Conservation (phyloP, 306 rosid genomes). For the Sphenostylis stenocarpa region DNA sequence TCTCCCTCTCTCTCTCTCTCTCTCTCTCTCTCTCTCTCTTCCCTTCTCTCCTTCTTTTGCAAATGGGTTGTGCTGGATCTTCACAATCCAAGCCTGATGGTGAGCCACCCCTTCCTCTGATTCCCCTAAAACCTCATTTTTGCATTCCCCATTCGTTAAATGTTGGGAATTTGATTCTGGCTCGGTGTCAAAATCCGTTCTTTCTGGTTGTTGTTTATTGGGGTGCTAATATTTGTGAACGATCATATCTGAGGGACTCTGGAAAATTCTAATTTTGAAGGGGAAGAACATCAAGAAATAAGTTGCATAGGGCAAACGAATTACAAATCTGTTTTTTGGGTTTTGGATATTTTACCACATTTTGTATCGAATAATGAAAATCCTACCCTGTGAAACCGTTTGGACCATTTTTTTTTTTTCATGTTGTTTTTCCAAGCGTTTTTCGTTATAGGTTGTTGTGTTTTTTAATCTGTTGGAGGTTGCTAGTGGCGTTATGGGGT, state of each 20-base stretch:
- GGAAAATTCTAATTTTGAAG: background rate
- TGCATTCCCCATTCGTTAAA: conserved; percentile 34
- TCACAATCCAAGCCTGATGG: conserved; percentile 82
- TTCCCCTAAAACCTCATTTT: conserved; percentile 10
- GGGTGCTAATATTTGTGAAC: background rate
- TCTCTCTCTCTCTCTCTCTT: too few species aligned
- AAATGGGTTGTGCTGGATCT: conserved; percentile 97
- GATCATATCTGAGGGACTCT: background rate
- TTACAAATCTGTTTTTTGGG: background rate
- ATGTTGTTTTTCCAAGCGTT: background rate
- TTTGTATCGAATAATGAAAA: conserved; percentile 3
- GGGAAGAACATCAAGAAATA: background rate
- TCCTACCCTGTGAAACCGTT: background rate
- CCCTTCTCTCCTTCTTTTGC: conserved; percentile 19
- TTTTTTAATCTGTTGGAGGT: conserved; percentile 5
- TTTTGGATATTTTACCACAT: conserved; percentile 2
- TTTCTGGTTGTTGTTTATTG: background rate
- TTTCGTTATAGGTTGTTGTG: background rate
- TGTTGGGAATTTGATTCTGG: background rate
- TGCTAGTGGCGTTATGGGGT: background rate
- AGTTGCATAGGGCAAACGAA: background rate
- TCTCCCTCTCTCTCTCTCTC: background rate
- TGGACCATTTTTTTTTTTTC: background rate
- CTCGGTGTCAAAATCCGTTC: conserved; percentile 1
- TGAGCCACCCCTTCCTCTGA: conserved; percentile 37